Base-by-base conservation (phyloP, 345 rosid genomes). In the Lepidium africanum region DNA sequence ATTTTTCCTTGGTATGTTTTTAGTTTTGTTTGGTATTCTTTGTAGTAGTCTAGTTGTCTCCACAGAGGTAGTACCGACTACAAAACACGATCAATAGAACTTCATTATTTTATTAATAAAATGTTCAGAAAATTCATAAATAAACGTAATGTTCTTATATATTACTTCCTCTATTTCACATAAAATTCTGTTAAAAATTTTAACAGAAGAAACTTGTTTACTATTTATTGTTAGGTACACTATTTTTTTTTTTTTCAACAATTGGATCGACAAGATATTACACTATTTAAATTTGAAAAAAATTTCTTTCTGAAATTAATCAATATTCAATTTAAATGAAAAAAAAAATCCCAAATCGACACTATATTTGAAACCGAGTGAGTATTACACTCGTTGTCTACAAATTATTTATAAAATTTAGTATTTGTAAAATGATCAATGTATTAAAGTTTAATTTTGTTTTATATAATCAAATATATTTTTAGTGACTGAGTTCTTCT, bases 21-120 rank as follows among this genome's bases (percentile, higher is more conserved):
- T 30, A 85, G 77, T 21, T 65, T 72, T 72, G 67, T 77, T 74
- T 85, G 90, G 41, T 74, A 83, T 14, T 76, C 85, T 65, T 74
- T 72, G 76, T 76, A 85, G 76, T 85, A 83, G 14, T 81, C 85
- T 11, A 83, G 51, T 69, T 85, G 79, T 69, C 69, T 83, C 90
- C 90, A 81, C 1, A 85, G 64, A 6, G 90, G 85, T 62, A 85
- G 77, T 62, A 85, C 90, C n/a, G 78, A 62, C 90, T 85, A 51
- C 48, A 76, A 30, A 53, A 54, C 39, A 0, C 45, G 53, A 73
- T 37, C 70, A 53, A 25, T 16, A 6, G 32, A 42, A 54, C 30
- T 1, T 30, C 5, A 12, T 15, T 37, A 54, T 47, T 1, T 38
- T 7, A 12, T 23, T 37, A 54, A 12, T 36, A 43, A 7, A 7